A percentile compares a stretch with the other conserved stretches of the same genome.
Evolutionary conservation across 2,329 filamentous ascomycete species (phyloP).

Genomic region (Epichloe amarillans): DNA sequence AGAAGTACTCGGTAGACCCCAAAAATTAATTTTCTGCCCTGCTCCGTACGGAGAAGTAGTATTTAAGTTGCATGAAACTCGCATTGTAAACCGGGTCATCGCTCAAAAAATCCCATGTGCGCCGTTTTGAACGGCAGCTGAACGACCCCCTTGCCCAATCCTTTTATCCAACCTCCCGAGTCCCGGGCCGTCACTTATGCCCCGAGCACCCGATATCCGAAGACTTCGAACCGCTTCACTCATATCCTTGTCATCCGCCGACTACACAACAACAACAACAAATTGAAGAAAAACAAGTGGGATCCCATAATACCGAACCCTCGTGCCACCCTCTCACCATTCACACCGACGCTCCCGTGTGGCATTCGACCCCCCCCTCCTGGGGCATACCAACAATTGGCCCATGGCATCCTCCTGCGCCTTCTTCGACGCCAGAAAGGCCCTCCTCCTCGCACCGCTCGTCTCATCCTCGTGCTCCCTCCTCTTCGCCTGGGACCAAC

Average conservation of each 20-base stretch:
- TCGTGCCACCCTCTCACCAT: too few species aligned
- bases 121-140: neutral
- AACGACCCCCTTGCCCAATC: neutral
- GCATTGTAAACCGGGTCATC: too few species aligned
- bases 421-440: constrained; percentile 24
- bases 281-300: too few species aligned
- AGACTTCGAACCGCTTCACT: too few species aligned
- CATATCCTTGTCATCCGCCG: neutral
- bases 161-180: too few species aligned
- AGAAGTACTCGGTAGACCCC: too few species aligned
- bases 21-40: too few species aligned
- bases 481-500: constrained; percentile 31
- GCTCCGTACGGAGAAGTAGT: too few species aligned
- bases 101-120: neutral
- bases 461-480: constrained; percentile 33
- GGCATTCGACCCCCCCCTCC: neutral
- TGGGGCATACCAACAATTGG: too few species aligned
- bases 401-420: constrained; percentile 24
- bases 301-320: too few species aligned
- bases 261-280: neutral
- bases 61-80: too few species aligned
- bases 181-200: neutral
- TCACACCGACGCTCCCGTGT: neutral
- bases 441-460: constrained; percentile 30
- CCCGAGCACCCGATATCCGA: neutral